Percentiles rank a stretch among this genome's conserved stretches.
Evolutionary conservation across 73 alveolate species (phyloP).

Genomic region (Tetrahymena elliotti): DNA sequence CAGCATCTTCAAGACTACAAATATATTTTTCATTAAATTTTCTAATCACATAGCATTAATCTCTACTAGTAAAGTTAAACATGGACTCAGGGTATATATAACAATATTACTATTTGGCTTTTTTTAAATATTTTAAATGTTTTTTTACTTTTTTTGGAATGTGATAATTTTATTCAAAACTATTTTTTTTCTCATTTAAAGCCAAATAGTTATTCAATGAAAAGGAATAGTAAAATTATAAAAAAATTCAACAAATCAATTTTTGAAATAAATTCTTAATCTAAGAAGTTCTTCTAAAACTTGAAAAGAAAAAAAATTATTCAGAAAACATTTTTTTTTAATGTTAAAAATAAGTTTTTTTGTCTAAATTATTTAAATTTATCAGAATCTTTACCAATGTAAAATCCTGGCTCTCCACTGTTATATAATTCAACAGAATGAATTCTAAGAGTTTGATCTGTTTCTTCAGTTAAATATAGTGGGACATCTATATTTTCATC

Average conservation of each 20-base stretch:
- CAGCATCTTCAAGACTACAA: background rate
- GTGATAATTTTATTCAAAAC: no score
- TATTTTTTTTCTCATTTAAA: no score
- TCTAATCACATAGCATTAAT: background rate
- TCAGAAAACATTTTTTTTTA: no score
- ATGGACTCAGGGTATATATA: background rate
- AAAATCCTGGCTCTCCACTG: background rate
- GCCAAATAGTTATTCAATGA: no score
- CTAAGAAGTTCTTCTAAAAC: no score
- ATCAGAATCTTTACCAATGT: background rate
- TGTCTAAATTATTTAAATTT: no score
- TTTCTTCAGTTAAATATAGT: background rate
- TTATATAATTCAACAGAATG: background rate
- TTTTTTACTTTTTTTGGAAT: background rate
- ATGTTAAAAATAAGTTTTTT: no score
- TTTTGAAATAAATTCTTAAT: no score
- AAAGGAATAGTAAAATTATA: no score
- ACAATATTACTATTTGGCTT: background rate
- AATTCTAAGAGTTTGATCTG: background rate
- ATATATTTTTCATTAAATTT: background rate
- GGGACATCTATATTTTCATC: background rate
- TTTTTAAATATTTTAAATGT: background rate
- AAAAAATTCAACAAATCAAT: no score
- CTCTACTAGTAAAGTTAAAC: background rate
- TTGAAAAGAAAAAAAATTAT: background rate